These are phyloP conservation scores for Pleurotus tuber-regium DNA, from an alignment of 768 basidiomycete species.

Conservation along the genomic window DNA sequence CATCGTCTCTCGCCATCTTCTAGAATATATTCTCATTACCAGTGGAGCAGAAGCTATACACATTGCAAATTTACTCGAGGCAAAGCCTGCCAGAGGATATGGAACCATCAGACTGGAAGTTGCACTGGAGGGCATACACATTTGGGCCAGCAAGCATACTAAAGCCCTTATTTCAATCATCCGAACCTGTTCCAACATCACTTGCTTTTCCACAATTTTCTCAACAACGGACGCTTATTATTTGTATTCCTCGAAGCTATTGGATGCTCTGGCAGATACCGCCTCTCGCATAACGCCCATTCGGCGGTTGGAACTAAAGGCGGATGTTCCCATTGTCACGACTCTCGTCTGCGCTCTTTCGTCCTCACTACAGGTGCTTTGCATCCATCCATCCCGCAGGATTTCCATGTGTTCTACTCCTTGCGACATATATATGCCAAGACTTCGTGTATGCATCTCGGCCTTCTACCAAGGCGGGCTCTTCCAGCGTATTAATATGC, in stretches of 20 bases:
- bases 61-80: constrained; percentile 14
- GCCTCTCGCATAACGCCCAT: constrained; percentile 12
- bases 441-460: constrained; percentile 20
- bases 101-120: constrained; percentile 25
- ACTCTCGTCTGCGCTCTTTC: constrained; percentile 11
- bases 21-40: constrained; percentile 21
- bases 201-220: constrained; percentile 22
- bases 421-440: constrained; percentile 14
- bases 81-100: constrained; percentile 6
- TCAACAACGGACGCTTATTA: constrained; percentile 14
- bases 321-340: constrained; percentile 11
- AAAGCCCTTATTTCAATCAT: constrained; percentile 20
- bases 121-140: constrained; percentile 19
- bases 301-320: constrained; percentile 22
- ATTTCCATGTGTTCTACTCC: not conserved
- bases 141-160: constrained; percentile 18
- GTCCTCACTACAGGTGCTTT: constrained; percentile 19
- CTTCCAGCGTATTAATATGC: constrained; percentile 3
- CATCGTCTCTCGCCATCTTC: constrained; percentile 15
- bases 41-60: constrained; percentile 19
- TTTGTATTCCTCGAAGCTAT: constrained; percentile 10
- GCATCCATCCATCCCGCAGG: constrained; percentile 17
- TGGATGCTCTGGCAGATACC: constrained; percentile 9
- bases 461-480: not conserved
- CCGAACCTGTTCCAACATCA: constrained; percentile 21